Percentiles rank a stretch among this genome's conserved stretches.
phyloP scores from a whole-genome alignment of 306 rosid genomes.

The Fragaria nilgerrensis region DNA sequence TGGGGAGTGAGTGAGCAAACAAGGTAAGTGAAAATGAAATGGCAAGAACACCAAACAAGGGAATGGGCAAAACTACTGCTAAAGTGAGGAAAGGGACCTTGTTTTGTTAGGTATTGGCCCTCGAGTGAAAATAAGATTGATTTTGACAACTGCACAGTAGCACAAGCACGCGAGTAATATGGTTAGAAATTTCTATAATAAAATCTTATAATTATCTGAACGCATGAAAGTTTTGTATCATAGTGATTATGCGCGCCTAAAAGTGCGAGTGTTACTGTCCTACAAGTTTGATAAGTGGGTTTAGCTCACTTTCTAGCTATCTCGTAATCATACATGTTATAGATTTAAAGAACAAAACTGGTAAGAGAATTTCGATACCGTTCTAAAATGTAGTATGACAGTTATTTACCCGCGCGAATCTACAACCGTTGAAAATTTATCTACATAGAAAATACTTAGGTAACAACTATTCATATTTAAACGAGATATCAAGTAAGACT shows the following conservation, averaged over 20 bases:
- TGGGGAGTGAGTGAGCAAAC: background rate
- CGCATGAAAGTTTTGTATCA: background rate
- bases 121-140: background rate
- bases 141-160: background rate
- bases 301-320: background rate
- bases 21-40: background rate
- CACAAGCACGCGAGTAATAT: background rate
- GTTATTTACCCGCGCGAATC: no score
- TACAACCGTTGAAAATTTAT: no score
- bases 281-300: background rate
- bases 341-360: background rate
- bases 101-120: background rate
- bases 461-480: no score
- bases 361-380: background rate
- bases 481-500: no score
- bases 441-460: no score
- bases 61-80: background rate
- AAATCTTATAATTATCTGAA: background rate
- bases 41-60: background rate
- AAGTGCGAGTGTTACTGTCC: background rate
- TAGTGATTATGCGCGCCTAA: background rate
- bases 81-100: background rate
- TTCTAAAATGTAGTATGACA: background rate
- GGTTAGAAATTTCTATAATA: background rate
- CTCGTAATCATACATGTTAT: background rate